Percentiles rank a stretch among this genome's conserved stretches.
Evolutionary conservation across 192 early-diverging fungal species (phyloP).

Genomic region (Phlyctochytrium planicorne): DNA sequence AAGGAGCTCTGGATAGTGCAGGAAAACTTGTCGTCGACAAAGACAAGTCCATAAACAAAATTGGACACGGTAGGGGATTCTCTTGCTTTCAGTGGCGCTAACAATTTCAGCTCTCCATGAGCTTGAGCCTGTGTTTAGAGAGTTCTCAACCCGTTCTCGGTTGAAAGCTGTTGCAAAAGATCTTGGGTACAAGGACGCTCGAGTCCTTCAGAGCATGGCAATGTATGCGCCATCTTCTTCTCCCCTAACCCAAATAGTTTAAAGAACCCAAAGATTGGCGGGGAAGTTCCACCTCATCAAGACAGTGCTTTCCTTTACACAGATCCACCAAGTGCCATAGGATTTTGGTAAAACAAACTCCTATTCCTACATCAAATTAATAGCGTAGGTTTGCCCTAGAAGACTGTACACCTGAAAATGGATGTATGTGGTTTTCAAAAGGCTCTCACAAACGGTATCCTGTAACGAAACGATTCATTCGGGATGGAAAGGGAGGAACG

Average conservation of each 20-base stretch:
- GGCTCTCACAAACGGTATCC: constrained; percentile 77
- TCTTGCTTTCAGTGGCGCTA: constrained; percentile 24
- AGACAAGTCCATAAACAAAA: constrained; percentile 78
- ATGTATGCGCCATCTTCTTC: no score
- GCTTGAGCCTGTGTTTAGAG: constrained; percentile 71
- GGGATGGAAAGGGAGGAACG: constrained; percentile 58
- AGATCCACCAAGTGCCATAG: constrained; percentile 74
- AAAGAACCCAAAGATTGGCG: constrained; percentile 58
- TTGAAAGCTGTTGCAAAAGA: constrained; percentile 55
- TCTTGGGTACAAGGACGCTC: constrained; percentile 69
- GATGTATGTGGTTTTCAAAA: constrained; percentile 81
- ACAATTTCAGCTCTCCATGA: constrained; percentile 75
- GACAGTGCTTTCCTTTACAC: constrained; percentile 94
- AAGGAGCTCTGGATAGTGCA: constrained; percentile 68
- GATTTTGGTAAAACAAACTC: constrained; percentile 22
- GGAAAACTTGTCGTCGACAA: constrained; percentile 64
- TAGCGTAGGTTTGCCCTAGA: constrained; percentile 89
- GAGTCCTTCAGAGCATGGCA: constrained; percentile 86
- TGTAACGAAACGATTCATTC: constrained; percentile 63
- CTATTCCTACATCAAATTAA: constrained; percentile 2
- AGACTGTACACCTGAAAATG: constrained; percentile 83
- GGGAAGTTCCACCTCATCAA: constrained; percentile 80
- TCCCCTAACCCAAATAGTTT: constrained; percentile 24
- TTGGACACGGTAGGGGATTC: constrained; percentile 70
- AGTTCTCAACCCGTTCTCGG: constrained; percentile 56